phyloP scores from a whole-genome alignment of 208 protist species.

The Lotmaria passim region DNA sequence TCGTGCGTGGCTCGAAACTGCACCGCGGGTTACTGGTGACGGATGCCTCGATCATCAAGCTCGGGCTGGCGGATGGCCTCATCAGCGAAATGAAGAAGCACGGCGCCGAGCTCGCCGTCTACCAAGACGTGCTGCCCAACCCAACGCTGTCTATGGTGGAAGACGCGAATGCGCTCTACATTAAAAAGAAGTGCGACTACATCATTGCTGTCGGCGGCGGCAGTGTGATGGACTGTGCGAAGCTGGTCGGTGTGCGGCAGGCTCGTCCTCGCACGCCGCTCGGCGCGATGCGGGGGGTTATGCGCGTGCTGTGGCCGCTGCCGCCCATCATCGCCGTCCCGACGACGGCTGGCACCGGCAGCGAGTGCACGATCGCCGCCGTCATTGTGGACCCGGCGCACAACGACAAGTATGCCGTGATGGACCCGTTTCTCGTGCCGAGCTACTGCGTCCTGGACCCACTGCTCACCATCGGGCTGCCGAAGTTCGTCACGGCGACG shows the following conservation, averaged over 20 bases:
- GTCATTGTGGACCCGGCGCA: constrained; percentile 58
- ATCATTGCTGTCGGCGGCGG: constrained; percentile 87
- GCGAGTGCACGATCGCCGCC: constrained; percentile 84
- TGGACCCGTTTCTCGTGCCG: constrained; percentile 67
- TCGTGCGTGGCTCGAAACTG: constrained; percentile 45
- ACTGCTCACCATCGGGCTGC: constrained; percentile 70
- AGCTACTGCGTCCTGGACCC: constrained; percentile 80
- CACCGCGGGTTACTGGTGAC: constrained; percentile 54
- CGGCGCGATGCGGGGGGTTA: constrained; percentile 46
- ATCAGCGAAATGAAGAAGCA: constrained; percentile 42
- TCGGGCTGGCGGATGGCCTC: constrained; percentile 50
- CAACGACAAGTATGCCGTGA: constrained; percentile 70
- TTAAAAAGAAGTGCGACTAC: constrained; percentile 50
- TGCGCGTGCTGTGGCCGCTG: constrained; percentile 50
- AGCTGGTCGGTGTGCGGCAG: constrained; percentile 74
- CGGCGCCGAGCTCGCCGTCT: constrained; percentile 43
- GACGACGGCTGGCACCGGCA: constrained; percentile 89
- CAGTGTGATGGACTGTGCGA: constrained; percentile 85
- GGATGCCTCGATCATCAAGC: constrained; percentile 54
- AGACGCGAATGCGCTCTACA: constrained; percentile 42
- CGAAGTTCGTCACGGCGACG: constrained; percentile 75
- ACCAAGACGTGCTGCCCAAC: constrained; percentile 58
- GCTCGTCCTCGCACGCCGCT: constrained; percentile 55
- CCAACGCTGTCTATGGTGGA: constrained; percentile 56
- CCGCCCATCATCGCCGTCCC: constrained; percentile 72